Base-by-base conservation (phyloP, 2,329 filamentous ascomycete species). In the Escovopsis sp. region DNA sequence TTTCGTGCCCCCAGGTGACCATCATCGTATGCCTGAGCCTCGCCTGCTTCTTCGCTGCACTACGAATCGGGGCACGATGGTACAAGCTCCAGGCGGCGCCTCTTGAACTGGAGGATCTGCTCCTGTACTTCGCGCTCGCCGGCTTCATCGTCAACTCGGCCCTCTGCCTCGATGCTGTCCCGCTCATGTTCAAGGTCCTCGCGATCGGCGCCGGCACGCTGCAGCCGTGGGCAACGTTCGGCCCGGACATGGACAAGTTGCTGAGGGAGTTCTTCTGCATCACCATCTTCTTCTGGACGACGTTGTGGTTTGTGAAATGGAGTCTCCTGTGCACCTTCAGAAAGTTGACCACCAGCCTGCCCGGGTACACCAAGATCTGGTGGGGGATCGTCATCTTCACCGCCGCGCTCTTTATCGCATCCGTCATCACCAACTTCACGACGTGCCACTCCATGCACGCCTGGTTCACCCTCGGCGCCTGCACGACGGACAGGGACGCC, bases 251-350 rank as follows among this genome's bases (percentile, higher is more conserved):
- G 15, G 21, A 32, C 13, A 34, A 40, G 15, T 44, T 45, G 43
- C 37, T 45, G 5, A 33, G 37, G 23, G 39, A 45, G 13, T 45
- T 43, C 26, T 45, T 45, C 13, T 36, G 38, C 14, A 42, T 45
- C 29, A 40, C 44, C 28, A 43, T 45, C 39, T 45, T 45, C 33
- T 45, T 44, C 38, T 45, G 42, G 43, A 13, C 43, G 28, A 44
- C 42, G 2, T 27, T 45, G 4, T 45, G 43, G 43, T 35, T 42
- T 5, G 43, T 45, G 19, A 45, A 45, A 33, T 45, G 43, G 43
- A 45, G 43, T 17, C 33, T 45, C 17, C 23, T 45, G 6, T 41
- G 41, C 25, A 43, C 41, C 42, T 45, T 45, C 35, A 42, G 40
- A 35, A 34, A 38, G 23, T 33, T 43, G n/a, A 43, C 42, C 9